phyloP scores from a whole-genome alignment of 768 basidiomycete genomes.

The Clitopilus hobsonii region DNA sequence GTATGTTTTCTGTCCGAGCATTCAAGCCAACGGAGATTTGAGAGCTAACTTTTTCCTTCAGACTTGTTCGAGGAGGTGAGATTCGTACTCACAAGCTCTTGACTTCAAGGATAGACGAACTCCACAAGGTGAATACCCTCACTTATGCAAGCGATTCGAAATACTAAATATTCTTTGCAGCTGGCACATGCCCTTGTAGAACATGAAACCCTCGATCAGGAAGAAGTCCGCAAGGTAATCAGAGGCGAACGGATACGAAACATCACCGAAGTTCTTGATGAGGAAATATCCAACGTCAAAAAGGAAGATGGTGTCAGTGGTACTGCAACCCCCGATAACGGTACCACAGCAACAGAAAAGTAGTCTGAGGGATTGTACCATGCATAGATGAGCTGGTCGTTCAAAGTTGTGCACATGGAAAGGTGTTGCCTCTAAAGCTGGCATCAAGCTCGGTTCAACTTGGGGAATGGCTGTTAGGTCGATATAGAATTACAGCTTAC shows the following conservation, averaged over 20 bases:
- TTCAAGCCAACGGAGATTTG: too few relatives aligned
- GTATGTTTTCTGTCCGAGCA: slow-evolving; percentile 40
- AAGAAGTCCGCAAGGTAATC: slow-evolving; percentile 85
- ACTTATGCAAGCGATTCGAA: background rate
- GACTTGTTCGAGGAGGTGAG: slow-evolving; percentile 68
- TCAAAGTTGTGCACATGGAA: too few relatives aligned
- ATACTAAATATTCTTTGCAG: slow-evolving; percentile 30
- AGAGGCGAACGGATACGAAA: slow-evolving; percentile 75
- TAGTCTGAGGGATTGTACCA: too few relatives aligned
- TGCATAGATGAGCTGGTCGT: too few relatives aligned
- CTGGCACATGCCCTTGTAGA: slow-evolving; percentile 90
- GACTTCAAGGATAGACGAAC: slow-evolving; percentile 62
- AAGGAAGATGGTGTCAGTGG: too few relatives aligned
- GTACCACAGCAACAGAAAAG: too few relatives aligned
- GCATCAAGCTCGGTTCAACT: background rate
- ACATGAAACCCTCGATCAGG: slow-evolving; percentile 85
- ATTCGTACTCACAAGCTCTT: slow-evolving; percentile 60
- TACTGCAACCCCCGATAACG: too few relatives aligned
- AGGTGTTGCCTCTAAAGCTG: too few relatives aligned
- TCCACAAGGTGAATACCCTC: slow-evolving; percentile 56
- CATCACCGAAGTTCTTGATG: slow-evolving; percentile 61
- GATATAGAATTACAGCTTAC: background rate
- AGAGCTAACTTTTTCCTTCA: slow-evolving; percentile 18
- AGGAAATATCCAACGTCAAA: slow-evolving; percentile 37
- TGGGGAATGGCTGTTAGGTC: slow-evolving; percentile 1